phyloP scores from a whole-genome alignment of 768 basidiomycete species.

The Candolleomyces efflorescens region DNA sequence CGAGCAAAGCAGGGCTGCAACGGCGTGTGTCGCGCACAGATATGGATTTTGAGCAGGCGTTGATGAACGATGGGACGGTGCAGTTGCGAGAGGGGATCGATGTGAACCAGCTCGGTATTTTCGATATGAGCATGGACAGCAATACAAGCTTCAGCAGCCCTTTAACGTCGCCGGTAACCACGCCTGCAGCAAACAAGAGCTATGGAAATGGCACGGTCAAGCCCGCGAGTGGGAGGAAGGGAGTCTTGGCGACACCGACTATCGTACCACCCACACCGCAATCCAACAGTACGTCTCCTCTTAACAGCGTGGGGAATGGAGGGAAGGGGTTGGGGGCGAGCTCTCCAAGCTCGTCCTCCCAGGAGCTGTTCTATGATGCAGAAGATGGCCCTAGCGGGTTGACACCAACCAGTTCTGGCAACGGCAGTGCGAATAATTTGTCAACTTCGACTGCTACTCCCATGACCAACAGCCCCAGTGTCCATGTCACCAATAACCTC shows the following conservation, averaged over 20 bases:
- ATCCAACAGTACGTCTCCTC: conserved; percentile 23
- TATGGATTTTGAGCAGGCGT: conserved; percentile 77
- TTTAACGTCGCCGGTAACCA: conserved; percentile 21
- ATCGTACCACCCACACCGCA: conserved; percentile 70
- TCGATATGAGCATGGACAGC: conserved; percentile 34
- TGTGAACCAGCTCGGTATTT: conserved; percentile 56
- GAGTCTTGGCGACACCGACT: conserved; percentile 50
- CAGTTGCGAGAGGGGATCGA: conserved; percentile 68
- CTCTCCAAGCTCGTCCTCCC: conserved; percentile 45
- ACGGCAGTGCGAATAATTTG: conserved; percentile 1
- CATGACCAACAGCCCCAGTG: neutral
- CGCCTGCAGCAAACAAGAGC: conserved; percentile 7
- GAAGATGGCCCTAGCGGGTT: conserved; percentile 52
- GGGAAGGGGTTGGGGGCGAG: conserved; percentile 11
- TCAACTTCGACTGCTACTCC: conserved; percentile 3
- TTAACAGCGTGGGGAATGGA: conserved; percentile 9
- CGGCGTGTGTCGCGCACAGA: conserved; percentile 69
- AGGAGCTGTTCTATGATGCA: conserved; percentile 60
- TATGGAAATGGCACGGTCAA: conserved; percentile 5
- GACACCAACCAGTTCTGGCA: neutral
- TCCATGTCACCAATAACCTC: neutral
- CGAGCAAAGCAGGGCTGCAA: conserved; percentile 19
- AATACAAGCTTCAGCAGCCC: conserved; percentile 35
- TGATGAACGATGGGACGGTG: conserved; percentile 64
- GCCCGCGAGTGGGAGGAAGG: conserved; percentile 3